Evolutionary conservation across 2,329 filamentous ascomycete species (phyloP), one percentile per base, ranked within the genome.

Genomic region (Stachybotrys chlorohalonatus): DNA sequence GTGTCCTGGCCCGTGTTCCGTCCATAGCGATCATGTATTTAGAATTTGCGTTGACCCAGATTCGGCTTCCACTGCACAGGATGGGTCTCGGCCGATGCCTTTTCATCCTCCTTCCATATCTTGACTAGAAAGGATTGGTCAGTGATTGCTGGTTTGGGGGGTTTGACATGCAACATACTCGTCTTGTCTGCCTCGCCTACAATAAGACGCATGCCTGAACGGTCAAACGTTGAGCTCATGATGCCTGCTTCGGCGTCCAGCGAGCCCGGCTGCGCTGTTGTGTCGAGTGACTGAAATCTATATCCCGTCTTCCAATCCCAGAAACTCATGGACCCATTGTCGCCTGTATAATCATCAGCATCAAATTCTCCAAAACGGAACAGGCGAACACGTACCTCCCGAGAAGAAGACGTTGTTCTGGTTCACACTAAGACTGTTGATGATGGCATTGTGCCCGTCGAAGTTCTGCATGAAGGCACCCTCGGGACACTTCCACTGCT

Each of bases 401-500:
- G 91, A 94, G 71, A 99, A 96, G 56, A 99, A 73, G 15, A 97
- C 90, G 64, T 96, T 94, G 68, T 96, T 90, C 64, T 95, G 89
- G 69, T 99, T 99, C 36, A 94, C 91, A 48, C 90, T 82, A 49
- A 99, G 75, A 0, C 91, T 91, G 73, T 99, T 99, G 75, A 99
- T 93, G 68, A 99, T 95, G 57, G 90, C 84, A 65, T 96, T 96
- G 66, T 97, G 93, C 5, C 93, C 93, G 48, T 96, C 90, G 65
- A 97, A 97, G 68, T 97, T 97, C 71, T 96, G 92, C 94, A 99
- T 99, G 68, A 99, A 97, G 15, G 90, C 90, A 45, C 93, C 95
- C 68, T 96, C 91, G 1, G 95, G 95, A 62, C 92, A 97, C 70
- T 97, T 96, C 93, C 94, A 99, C 74, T 99, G 94, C 77, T 99